Conservation (phyloP, 2,329 filamentous ascomycete species). For the Cadophora sp. region DNA sequence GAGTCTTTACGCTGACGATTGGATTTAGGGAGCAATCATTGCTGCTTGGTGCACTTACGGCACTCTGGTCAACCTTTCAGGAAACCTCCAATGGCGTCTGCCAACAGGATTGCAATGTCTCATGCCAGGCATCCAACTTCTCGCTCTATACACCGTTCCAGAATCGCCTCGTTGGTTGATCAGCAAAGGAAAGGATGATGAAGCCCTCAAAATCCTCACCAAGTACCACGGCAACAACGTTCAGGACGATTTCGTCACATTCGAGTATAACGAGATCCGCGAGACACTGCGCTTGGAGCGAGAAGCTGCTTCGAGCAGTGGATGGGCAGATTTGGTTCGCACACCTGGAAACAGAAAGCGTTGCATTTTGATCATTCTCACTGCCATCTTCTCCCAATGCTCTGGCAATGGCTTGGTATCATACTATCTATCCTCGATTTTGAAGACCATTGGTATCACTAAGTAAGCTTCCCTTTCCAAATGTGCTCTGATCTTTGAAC, state of each 20-base stretch:
- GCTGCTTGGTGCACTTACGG: conserved; percentile 36
- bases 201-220: conserved; percentile 43
- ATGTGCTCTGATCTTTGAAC: background rate
- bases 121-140: conserved; percentile 33
- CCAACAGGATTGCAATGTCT: conserved; percentile 30
- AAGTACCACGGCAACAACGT: conserved; percentile 48
- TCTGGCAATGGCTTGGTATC: conserved; percentile 72
- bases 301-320: conserved; percentile 17
- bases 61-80: conserved; percentile 25
- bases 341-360: conserved; percentile 71
- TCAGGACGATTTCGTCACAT: conserved; percentile 47
- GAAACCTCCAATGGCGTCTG: conserved; percentile 28
- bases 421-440: conserved; percentile 56
- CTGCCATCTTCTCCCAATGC: conserved; percentile 72
- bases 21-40: conserved; percentile 28
- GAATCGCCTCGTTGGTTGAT: conserved; percentile 36
- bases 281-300: conserved; percentile 38
- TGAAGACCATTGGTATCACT: conserved; percentile 38
- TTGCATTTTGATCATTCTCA: conserved; percentile 63
- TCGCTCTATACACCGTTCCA: conserved; percentile 34
- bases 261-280: conserved; percentile 51
- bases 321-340: conserved; percentile 51
- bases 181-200: conserved; percentile 30
- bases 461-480: conserved; percentile 19
- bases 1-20: background rate